These are phyloP conservation scores for Hirschfeldia incana DNA, from an alignment of 345 rosid species.

Conservation along the genomic window DNA sequence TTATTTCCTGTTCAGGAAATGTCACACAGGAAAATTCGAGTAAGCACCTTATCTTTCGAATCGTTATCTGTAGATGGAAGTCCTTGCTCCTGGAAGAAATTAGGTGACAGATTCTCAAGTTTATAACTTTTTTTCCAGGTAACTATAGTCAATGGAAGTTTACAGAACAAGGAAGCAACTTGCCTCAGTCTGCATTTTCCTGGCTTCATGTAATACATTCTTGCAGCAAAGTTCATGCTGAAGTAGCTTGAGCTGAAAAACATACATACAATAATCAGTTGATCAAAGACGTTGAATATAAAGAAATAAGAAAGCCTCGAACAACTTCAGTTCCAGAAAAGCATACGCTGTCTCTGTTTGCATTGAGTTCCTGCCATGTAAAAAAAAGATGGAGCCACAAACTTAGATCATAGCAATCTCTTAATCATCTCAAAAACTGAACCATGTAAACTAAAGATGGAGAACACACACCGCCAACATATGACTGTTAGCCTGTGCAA, in stretches of 20 bases:
- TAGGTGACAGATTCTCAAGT: constrained; percentile 12
- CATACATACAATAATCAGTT: constrained; percentile 7
- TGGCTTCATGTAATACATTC: constrained; percentile 47
- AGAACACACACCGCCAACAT: constrained; percentile 55
- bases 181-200: constrained; percentile 33
- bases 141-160: not conserved
- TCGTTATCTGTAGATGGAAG: constrained; percentile 18
- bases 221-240: constrained; percentile 78
- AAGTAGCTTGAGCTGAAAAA: constrained; percentile 57
- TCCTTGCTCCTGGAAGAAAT: constrained; percentile 43
- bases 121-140: not conserved
- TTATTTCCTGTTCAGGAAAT: constrained; percentile 1
- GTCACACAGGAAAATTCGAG: not conserved
- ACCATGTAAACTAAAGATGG: constrained; percentile 15
- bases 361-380: constrained; percentile 67
- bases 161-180: constrained; percentile 2
- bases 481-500: constrained; percentile 64
- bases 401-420: constrained; percentile 1
- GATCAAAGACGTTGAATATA: not conserved
- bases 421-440: constrained; percentile 22
- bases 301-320: constrained; percentile 9
- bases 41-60: constrained; percentile 41
- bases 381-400: constrained; percentile 4
- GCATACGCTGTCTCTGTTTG: constrained; percentile 63
- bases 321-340: constrained; percentile 19